These are phyloP conservation scores for Phytopythium montanum DNA, from an alignment of 352 stramenopile genomes.

Conservation along the genomic window DNA sequence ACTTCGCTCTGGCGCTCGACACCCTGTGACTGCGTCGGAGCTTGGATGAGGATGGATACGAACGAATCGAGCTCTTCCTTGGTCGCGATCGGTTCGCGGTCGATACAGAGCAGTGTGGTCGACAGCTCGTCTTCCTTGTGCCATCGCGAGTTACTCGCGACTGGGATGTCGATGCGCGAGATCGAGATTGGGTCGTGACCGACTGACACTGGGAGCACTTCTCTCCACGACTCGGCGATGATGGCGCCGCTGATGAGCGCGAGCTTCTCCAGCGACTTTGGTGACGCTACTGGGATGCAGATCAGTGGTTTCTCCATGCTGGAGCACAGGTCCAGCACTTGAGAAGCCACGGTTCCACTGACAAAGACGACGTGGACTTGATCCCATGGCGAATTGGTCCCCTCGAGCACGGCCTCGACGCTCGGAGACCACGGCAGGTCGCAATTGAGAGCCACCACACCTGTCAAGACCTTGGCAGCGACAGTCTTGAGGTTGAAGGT, in stretches of 20 bases:
- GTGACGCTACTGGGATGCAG: neutral
- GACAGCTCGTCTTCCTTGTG: conserved; percentile 5
- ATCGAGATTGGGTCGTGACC: neutral
- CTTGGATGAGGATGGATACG: conserved; percentile 3
- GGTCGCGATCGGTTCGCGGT: neutral
- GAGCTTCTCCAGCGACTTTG: neutral
- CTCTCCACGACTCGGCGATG: neutral
- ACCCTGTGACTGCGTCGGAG: neutral
- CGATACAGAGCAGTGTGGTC: neutral
- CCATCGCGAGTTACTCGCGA: neutral
- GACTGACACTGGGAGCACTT: neutral
- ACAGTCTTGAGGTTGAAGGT: neutral
- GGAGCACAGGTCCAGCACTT: conserved; percentile 4
- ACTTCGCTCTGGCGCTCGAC: neutral
- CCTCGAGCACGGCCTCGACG: neutral
- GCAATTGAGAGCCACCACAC: neutral
- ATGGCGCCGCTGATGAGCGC: neutral
- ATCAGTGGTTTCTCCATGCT: neutral
- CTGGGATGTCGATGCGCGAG: neutral
- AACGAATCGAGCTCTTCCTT: neutral
- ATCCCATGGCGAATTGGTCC: neutral
- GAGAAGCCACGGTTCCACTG: neutral
- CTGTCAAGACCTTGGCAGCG: neutral
- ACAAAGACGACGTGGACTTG: conserved; percentile 2
- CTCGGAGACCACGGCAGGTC: neutral